phyloP scores from a whole-genome alignment of 2,329 filamentous ascomycete genomes.

The Emmonsiellopsis sp. region DNA sequence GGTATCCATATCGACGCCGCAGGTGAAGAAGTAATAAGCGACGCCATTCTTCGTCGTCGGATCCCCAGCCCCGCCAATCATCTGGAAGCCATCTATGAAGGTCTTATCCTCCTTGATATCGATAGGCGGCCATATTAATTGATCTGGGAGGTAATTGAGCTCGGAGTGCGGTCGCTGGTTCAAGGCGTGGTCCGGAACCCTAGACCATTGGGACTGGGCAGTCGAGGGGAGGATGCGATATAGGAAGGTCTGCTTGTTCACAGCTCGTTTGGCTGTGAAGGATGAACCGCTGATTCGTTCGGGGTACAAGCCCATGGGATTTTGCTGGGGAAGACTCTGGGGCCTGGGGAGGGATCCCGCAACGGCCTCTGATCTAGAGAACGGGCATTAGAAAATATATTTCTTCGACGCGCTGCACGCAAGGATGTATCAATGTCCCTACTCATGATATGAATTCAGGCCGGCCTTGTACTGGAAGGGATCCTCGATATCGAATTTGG shows the following conservation, averaged over 20 bases:
- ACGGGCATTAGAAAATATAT: not conserved
- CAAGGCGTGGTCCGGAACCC: not conserved
- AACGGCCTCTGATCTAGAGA: conserved; percentile 56
- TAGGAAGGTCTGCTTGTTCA: conserved; percentile 57
- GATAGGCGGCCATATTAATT: not conserved
- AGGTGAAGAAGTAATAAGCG: conserved; percentile 43
- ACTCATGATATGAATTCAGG: not conserved
- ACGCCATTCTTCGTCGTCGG: conserved; percentile 43
- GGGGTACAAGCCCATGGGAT: conserved; percentile 62
- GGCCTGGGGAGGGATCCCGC: conserved; percentile 58
- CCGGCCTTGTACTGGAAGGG: not conserved
- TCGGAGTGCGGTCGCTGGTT: not conserved
- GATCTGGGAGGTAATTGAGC: not conserved
- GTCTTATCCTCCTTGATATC: not conserved
- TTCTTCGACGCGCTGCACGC: not conserved
- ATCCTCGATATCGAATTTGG: not conserved
- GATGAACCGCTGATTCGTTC: conserved; percentile 60
- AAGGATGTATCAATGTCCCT: not conserved
- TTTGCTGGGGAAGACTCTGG: conserved; percentile 66
- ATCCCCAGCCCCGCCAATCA: conserved; percentile 35
- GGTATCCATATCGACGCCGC: conserved; percentile 41
- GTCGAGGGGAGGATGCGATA: conserved; percentile 55
- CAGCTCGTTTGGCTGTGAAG: conserved; percentile 53
- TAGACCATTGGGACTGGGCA: conserved; percentile 30
- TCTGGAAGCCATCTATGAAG: conserved; percentile 1